Percentiles rank a stretch among this genome's conserved stretches.
Evolutionary conservation across 2,329 filamentous ascomycete genomes (phyloP).

Genomic region (Chrysoporthe austroafricana): DNA sequence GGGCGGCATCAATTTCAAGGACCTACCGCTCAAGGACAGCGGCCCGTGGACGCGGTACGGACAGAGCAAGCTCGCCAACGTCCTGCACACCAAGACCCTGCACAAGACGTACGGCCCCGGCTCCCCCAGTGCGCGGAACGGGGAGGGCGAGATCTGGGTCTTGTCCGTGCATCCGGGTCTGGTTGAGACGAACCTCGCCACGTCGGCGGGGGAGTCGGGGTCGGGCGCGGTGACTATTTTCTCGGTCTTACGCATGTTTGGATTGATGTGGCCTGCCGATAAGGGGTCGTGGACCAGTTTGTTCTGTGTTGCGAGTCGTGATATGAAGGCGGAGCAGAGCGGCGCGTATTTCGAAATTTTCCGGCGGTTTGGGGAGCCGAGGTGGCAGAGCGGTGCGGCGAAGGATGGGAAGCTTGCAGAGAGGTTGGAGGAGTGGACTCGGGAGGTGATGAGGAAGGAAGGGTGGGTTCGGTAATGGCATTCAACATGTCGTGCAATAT

Average conservation of each 20-base stretch:
- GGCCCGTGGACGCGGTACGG: constrained; percentile 42
- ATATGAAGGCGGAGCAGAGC: neutral
- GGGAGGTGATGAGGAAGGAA: neutral
- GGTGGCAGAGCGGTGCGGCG: neutral
- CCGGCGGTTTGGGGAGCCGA: neutral
- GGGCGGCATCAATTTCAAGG: constrained; percentile 33
- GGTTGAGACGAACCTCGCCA: constrained; percentile 37
- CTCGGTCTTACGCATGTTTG: constrained; percentile 27
- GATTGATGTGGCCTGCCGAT: neutral
- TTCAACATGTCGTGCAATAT: no score
- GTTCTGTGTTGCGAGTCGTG: neutral
- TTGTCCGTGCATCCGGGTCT: constrained; percentile 46
- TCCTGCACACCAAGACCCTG: constrained; percentile 45
- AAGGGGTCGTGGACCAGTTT: neutral
- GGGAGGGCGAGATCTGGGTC: constrained; percentile 42
- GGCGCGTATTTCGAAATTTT: neutral
- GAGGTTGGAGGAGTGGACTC: neutral
- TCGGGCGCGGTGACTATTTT: neutral
- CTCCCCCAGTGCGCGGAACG: constrained; percentile 33
- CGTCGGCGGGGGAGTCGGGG: neutral
- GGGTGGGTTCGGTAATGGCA: neutral
- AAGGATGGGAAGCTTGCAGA: neutral
- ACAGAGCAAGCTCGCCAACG: constrained; percentile 51
- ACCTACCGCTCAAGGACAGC: constrained; percentile 30
- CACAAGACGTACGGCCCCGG: constrained; percentile 40